Conservation (phyloP, 2,329 filamentous ascomycete genomes). For the Nemania bipapillata region DNA sequence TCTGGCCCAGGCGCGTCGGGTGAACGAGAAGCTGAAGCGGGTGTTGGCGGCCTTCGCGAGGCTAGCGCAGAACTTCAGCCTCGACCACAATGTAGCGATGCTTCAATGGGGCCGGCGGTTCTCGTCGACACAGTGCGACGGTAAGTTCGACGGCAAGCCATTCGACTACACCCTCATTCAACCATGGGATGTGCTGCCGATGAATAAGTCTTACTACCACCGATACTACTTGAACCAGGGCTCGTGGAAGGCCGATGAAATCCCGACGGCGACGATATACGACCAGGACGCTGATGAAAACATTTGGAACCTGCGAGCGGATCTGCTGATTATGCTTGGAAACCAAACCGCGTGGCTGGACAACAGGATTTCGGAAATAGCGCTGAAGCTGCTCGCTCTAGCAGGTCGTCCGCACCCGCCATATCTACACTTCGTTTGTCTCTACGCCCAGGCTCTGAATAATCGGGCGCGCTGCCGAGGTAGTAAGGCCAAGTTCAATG, state of each 20-base stretch:
- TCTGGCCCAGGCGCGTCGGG: slow-evolving; percentile 28
- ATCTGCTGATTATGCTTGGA: slow-evolving; percentile 46
- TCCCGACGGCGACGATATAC: slow-evolving; percentile 43
- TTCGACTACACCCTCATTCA: slow-evolving; percentile 48
- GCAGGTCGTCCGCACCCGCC: slow-evolving; percentile 34
- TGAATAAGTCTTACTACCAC: slow-evolving; percentile 43
- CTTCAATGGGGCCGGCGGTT: slow-evolving; percentile 44
- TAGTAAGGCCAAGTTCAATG: slow-evolving; percentile 30
- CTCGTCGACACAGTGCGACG: slow-evolving; percentile 42
- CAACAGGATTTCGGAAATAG: slow-evolving; percentile 42
- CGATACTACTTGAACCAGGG: slow-evolving; percentile 47
- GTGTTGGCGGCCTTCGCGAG: slow-evolving; percentile 42
- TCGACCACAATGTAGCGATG: slow-evolving; percentile 42
- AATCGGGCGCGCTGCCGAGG: slow-evolving; percentile 36
- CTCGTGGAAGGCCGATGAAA: slow-evolving; percentile 43
- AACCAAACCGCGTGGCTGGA: slow-evolving; percentile 44
- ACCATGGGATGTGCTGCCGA: slow-evolving; percentile 47
- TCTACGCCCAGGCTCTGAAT: slow-evolving; percentile 43
- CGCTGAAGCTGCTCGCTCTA: slow-evolving; percentile 41
- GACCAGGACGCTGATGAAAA: slow-evolving; percentile 37
- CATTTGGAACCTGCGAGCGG: slow-evolving; percentile 44
- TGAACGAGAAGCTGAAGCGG: slow-evolving; percentile 41
- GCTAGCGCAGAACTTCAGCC: slow-evolving; percentile 37
- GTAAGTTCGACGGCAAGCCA: slow-evolving; percentile 45
- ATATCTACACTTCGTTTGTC: slow-evolving; percentile 45